Evolutionary conservation across 768 basidiomycete species (phyloP).

Genomic region (Rhodotorula sphaerocarpa): DNA sequence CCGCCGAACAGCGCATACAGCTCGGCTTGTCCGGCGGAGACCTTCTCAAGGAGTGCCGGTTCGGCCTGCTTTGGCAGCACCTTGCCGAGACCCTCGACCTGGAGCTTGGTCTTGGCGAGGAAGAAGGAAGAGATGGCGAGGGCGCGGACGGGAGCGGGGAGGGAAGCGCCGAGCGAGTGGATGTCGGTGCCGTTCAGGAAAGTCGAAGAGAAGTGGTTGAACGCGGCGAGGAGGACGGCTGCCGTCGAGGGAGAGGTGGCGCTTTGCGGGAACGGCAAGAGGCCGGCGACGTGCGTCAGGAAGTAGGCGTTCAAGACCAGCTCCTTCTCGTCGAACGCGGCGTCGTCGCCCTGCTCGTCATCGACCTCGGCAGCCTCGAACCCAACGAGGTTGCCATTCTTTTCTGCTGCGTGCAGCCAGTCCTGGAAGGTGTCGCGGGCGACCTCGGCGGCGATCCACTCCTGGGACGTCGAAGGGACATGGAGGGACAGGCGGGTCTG

Average conservation of each 20-base stretch:
- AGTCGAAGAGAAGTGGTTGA: constrained; percentile 67
- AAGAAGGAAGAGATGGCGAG: constrained; percentile 72
- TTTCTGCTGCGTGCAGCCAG: constrained; percentile 36
- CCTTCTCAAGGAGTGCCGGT: constrained; percentile 56
- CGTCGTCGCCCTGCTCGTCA: constrained; percentile 27
- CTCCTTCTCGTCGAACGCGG: constrained; percentile 42
- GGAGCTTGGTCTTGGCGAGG: constrained; percentile 61
- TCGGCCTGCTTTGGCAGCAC: constrained; percentile 51
- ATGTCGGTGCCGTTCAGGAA: constrained; percentile 68
- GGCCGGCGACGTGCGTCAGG: constrained; percentile 64
- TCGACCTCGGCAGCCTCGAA: constrained; percentile 38
- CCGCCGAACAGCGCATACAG: constrained; percentile 93
- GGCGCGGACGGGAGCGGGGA: constrained; percentile 66
- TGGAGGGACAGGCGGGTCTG: constrained; percentile 42
- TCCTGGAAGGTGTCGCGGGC: constrained; percentile 46
- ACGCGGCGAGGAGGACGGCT: constrained; percentile 61
- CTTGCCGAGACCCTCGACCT: constrained; percentile 50
- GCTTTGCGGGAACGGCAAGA: constrained; percentile 53
- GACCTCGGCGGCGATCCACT: constrained; percentile 47
- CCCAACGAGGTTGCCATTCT: constrained; percentile 35
- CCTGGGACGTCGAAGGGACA: constrained; percentile 42
- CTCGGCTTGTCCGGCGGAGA: constrained; percentile 47
- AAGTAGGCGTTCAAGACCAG: constrained; percentile 66
- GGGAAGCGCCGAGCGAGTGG: constrained; percentile 68
- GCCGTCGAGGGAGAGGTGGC: constrained; percentile 30